A percentile compares a stretch with the other conserved stretches of the same genome.
These are phyloP conservation scores for barley (Hordeum vulgare) DNA, from an alignment of 176 grass and related monocot genomes.

Conservation along the genomic window DNA sequence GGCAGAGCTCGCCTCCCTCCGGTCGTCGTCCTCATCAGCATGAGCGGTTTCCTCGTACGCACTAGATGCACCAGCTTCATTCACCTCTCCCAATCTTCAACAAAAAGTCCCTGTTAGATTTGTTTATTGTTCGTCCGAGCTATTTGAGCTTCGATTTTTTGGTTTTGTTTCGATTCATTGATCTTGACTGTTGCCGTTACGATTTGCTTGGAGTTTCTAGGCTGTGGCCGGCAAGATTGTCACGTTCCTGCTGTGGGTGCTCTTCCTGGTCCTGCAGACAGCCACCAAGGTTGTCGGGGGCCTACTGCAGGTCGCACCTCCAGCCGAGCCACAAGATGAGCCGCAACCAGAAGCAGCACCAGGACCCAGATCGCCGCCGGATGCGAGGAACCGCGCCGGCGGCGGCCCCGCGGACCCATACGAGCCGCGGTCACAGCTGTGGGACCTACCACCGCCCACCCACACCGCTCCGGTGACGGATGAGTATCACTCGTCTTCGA, in stretches of 20 bases:
- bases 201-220: conserved; percentile 4
- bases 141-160: neutral
- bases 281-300: conserved; percentile 43
- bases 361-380: conserved; percentile 24
- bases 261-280: conserved; percentile 49
- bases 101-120: neutral
- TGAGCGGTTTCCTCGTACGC: conserved; percentile 45
- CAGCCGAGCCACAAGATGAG: conserved; percentile 16
- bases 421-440: conserved; percentile 4
- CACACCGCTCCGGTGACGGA: conserved; percentile 19
- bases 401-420: neutral
- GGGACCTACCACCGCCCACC: conserved; percentile 4
- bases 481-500: conserved; percentile 27
- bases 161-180: neutral
- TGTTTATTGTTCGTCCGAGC: neutral
- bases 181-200: neutral
- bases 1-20: neutral
- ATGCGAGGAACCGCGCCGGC: conserved; percentile 5
- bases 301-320: conserved; percentile 5
- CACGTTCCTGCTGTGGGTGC: conserved; percentile 43
- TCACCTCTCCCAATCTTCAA: neutral
- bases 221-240: conserved; percentile 31
- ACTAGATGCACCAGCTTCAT: neutral
- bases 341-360: conserved; percentile 6
- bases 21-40: conserved; percentile 31